These are phyloP conservation scores for Russula virescens DNA, from an alignment of 768 basidiomycete genomes.

Conservation along the genomic window DNA sequence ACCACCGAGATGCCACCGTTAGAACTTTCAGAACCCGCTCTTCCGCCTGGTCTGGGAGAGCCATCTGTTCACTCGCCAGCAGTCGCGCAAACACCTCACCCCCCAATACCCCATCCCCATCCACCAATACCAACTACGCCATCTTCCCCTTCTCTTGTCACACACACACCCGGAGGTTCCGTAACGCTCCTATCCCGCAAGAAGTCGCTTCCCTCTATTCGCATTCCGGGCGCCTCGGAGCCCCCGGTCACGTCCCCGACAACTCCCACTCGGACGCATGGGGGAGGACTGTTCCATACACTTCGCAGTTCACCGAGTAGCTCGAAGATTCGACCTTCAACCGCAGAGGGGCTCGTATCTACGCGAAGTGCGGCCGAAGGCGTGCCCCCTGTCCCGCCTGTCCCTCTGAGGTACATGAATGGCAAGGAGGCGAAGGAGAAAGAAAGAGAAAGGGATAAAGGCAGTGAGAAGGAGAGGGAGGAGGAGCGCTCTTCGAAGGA, in stretches of 20 bases:
- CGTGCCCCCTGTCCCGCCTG: constrained; percentile 27
- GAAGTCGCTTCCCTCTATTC: constrained; percentile 18
- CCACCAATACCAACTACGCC: constrained; percentile 23
- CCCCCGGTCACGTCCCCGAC: constrained; percentile 8
- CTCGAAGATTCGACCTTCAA: constrained; percentile 9
- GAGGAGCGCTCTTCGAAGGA: constrained; percentile 28
- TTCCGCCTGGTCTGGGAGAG: constrained; percentile 18
- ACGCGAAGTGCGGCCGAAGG: constrained; percentile 25
- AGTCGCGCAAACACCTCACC: not conserved
- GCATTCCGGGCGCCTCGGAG: constrained; percentile 21
- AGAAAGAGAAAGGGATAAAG: constrained; percentile 27
- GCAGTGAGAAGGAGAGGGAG: constrained; percentile 33
- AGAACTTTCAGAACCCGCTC: constrained; percentile 3
- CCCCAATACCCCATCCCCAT: not conserved
- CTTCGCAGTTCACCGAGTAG: constrained; percentile 25
- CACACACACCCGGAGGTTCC: constrained; percentile 21
- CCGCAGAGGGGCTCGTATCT: constrained; percentile 24
- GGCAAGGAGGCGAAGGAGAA: constrained; percentile 28
- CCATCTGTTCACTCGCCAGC: not conserved
- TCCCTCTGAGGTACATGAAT: constrained; percentile 30
- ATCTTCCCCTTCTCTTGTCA: constrained; percentile 24
- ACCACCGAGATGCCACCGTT: constrained; percentile 1
- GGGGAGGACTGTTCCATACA: constrained; percentile 19
- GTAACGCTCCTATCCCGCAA: constrained; percentile 15
- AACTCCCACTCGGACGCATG: constrained; percentile 16